Conservation (phyloP, 495 filamentous ascomycete species). For the Penicillium subrubescens region DNA sequence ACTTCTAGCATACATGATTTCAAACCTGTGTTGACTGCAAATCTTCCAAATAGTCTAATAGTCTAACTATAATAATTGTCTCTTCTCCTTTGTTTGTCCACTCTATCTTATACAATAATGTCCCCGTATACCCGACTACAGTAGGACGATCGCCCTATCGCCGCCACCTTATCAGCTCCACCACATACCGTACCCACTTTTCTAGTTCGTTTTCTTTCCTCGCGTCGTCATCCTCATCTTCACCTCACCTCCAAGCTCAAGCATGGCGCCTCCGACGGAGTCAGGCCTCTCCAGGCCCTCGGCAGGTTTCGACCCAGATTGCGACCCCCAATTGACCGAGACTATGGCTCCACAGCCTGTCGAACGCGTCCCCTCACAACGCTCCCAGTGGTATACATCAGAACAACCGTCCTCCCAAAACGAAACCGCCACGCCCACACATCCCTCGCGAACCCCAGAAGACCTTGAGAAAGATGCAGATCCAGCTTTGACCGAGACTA, state of each 20-base stretch:
- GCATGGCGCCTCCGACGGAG: background rate
- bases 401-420: background rate
- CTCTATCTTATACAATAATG: background rate
- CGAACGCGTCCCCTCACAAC: background rate
- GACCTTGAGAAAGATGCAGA: conserved; percentile 11
- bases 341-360: background rate
- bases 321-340: background rate
- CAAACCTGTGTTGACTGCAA: too few species aligned
- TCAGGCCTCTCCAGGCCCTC: background rate
- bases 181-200: conserved; percentile 12
- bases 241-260: background rate
- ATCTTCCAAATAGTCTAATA: too few species aligned
- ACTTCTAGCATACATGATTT: background rate
- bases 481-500: conserved; percentile 17
- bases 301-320: background rate
- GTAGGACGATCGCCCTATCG: background rate
- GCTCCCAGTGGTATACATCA: background rate
- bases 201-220: background rate
- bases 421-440: background rate
- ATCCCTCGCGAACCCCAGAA: background rate
- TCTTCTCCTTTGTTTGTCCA: background rate
- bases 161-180: conserved; percentile 16
- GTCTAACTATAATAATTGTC: too few species aligned
- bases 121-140: background rate
- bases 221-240: background rate